Percentiles rank a stretch among this genome's conserved stretches.
These are phyloP conservation scores for Mortierella antarctica DNA, from an alignment of 192 early-diverging fungal species.

Conservation along the genomic window DNA sequence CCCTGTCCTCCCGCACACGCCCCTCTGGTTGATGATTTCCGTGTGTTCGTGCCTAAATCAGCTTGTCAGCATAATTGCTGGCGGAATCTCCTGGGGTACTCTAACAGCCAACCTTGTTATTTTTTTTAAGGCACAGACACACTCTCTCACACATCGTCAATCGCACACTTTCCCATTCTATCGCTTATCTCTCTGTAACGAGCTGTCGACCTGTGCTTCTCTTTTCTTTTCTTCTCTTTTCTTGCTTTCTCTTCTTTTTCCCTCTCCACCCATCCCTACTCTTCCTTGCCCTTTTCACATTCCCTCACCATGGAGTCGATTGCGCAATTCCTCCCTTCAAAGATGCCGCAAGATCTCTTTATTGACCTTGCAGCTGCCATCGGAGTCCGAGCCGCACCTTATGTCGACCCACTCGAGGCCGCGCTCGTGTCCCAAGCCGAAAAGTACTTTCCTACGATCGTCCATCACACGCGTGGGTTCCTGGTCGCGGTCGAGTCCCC, in stretches of 20 bases:
- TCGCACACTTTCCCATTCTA: too few relatives aligned
- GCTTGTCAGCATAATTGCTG: too few relatives aligned
- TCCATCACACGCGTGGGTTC: conserved; percentile 34
- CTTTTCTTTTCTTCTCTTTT: conserved; percentile 1
- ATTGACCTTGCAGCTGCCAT: conserved; percentile 42
- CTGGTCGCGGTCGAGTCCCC: conserved; percentile 47
- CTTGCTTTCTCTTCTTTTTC: conserved; percentile 3
- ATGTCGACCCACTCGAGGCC: conserved; percentile 46
- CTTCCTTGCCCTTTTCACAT: background rate
- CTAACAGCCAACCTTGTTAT: too few relatives aligned
- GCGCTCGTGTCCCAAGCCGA: conserved; percentile 33
- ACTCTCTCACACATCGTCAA: background rate
- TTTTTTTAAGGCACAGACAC: background rate
- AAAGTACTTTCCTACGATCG: conserved; percentile 31
- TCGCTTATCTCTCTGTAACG: too few relatives aligned
- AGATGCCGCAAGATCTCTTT: conserved; percentile 48
- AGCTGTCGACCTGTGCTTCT: background rate
- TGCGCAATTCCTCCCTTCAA: conserved; percentile 17
- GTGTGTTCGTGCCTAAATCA: too few relatives aligned
- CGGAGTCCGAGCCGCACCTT: conserved; percentile 44
- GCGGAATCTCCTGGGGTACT: too few relatives aligned
- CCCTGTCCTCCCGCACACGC: too few relatives aligned
- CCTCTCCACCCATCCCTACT: conserved; percentile 7
- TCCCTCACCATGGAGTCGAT: conserved; percentile 39
- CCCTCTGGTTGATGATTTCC: too few relatives aligned